A percentile compares a stretch with the other conserved stretches of the same genome.
These are phyloP conservation scores for Yarrowia bubula DNA, from an alignment of 805 yeast genomes.

Conservation along the genomic window DNA sequence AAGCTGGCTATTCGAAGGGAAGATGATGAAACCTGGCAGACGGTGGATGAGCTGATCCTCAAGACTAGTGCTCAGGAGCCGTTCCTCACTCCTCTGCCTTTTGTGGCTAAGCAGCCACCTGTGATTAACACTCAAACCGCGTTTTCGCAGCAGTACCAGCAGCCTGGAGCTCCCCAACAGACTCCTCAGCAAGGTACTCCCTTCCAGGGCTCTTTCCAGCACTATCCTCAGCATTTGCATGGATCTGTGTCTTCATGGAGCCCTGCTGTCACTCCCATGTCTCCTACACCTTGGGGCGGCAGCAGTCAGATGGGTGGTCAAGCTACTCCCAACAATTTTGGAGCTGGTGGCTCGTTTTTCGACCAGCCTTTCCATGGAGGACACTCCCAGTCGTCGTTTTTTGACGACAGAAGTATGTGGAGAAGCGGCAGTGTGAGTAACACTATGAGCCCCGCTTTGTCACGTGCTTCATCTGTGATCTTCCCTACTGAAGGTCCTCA, in stretches of 20 bases:
- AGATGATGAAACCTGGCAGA: slow-evolving; percentile 50
- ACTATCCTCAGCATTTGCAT: slow-evolving; percentile 15
- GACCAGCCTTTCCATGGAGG: slow-evolving; percentile 21
- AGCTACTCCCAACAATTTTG: slow-evolving; percentile 3
- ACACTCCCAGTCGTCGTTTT: slow-evolving; percentile 21
- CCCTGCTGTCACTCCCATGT: slow-evolving; percentile 16
- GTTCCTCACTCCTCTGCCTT: slow-evolving; percentile 50
- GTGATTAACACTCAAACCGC: neutral
- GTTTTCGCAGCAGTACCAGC: slow-evolving; percentile 15
- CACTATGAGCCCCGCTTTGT: slow-evolving; percentile 17
- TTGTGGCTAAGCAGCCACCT: slow-evolving; percentile 11
- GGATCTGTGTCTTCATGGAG: slow-evolving; percentile 12
- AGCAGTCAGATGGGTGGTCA: slow-evolving; percentile 18
- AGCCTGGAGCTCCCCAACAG: neutral
- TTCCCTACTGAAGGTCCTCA: slow-evolving; percentile 17
- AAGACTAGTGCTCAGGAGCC: slow-evolving; percentile 55
- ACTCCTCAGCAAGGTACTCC: neutral
- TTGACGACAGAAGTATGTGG: slow-evolving; percentile 24
- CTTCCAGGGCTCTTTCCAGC: slow-evolving; percentile 16
- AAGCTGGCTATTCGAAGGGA: slow-evolving; percentile 58
- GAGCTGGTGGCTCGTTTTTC: slow-evolving; percentile 1
- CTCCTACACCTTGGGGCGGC: slow-evolving; percentile 26
- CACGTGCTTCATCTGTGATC: slow-evolving; percentile 21
- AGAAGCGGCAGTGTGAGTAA: slow-evolving; percentile 11
- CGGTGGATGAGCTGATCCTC: slow-evolving; percentile 55